phyloP scores from a whole-genome alignment of 1,284 basidiomycete genomes.

The Rhodotorula sp. region DNA sequence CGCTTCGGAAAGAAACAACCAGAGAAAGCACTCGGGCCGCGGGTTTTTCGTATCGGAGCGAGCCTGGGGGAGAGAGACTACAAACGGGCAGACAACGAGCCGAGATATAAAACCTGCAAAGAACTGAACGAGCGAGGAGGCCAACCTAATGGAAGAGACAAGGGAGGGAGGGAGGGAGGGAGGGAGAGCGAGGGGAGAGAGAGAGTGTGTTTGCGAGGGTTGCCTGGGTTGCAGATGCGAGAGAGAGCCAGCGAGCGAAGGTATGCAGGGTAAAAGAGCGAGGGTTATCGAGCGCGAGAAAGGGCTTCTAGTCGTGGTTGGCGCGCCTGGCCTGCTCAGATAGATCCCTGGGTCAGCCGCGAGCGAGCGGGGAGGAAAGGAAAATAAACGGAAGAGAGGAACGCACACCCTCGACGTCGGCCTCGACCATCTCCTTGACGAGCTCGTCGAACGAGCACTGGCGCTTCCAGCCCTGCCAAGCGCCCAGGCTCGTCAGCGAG shows the following conservation, averaged over 20 bases:
- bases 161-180: too few relatives aligned
- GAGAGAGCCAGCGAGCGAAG: too few relatives aligned
- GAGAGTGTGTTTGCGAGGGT: too few relatives aligned
- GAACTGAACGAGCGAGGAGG: too few relatives aligned
- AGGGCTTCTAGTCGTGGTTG: conserved; percentile 29
- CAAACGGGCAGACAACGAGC: not conserved
- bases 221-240: too few relatives aligned
- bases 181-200: too few relatives aligned
- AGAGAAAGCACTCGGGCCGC: too few relatives aligned
- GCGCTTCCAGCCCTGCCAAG: conserved; percentile 67
- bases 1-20: too few relatives aligned
- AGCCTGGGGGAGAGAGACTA: not conserved
- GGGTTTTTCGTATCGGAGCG: not conserved
- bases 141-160: too few relatives aligned
- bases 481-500: too few relatives aligned
- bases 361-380: not conserved
- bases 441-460: conserved; percentile 72
- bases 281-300: not conserved
- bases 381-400: not conserved
- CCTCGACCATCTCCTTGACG: conserved; percentile 81
- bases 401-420: conserved; percentile 57
- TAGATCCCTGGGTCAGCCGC: not conserved
- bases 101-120: not conserved
- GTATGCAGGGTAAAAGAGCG: not conserved
- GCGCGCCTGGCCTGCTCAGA: conserved; percentile 36